Base-by-base conservation (phyloP, 2,329 filamentous ascomycete species). In the Penicillium freii region DNA sequence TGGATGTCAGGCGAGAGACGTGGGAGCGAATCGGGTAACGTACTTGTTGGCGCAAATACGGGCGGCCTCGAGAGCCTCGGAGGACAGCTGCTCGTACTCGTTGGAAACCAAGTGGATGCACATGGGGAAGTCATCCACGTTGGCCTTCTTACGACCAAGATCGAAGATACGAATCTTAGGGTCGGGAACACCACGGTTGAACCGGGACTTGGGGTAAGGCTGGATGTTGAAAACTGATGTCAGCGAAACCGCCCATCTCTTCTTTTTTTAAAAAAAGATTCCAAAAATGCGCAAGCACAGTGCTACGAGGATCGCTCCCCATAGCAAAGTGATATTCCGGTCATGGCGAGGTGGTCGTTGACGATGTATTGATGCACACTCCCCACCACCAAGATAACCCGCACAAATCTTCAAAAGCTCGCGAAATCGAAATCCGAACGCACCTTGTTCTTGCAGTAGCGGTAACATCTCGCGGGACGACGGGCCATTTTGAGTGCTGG, bases 401-500 rank as follows among this genome's bases (percentile, higher is more conserved):
- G 69, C 62, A 72, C 67, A 61, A 68, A 59, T 54, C 56, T 55
- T 61, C 57, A 58, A 54, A 59, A 53, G 34, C 46, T 29, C 36
- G 47, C 33, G 57, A 63, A 60, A 58, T 65, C 33, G 59, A 63
- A 59, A 58, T 65, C 63, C 57, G 61, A 54, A 81, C 89, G 82
- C 79, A 96, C 92, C 92, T 97, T 97, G 89, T 97, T 99, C 91
- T 99, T 99, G 92, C 94, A 99, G 90, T 99, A 99, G 79, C 94
- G 89, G 88, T 96, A 99, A 86, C 94, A 99, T 86, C 94, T 90
- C 78, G 94, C 94, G 78, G 94, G 94, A 90, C 94, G 92, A 83
- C 94, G 92, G 78, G 94, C 94, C 94, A 99, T 99, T 85, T 88
- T 92, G 88, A 88, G 86, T 77, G 78, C 77, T 79, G 78, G 78